These are phyloP conservation scores for Claviceps sorghi DNA, from an alignment of 2,329 filamentous ascomycete genomes.

Conservation along the genomic window DNA sequence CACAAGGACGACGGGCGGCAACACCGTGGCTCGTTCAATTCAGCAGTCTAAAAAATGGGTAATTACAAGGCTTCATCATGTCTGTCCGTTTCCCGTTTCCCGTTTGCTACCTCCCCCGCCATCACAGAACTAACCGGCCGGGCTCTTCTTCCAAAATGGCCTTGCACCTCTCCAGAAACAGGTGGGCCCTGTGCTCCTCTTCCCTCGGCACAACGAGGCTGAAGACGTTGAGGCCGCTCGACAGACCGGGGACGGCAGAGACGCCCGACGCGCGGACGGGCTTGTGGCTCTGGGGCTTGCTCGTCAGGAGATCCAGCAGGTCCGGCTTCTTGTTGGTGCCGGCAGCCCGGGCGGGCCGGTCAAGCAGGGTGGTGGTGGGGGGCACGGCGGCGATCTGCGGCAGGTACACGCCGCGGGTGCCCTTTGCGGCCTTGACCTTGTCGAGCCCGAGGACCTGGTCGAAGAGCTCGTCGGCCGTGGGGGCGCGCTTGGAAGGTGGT, in stretches of 20 bases:
- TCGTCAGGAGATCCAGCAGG: constrained; percentile 64
- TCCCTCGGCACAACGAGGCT: constrained; percentile 63
- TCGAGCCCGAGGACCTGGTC: constrained; percentile 69
- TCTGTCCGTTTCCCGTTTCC: too few species aligned
- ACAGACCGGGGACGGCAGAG: constrained; percentile 29
- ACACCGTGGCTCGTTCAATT: too few species aligned
- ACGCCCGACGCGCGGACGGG: constrained; percentile 11
- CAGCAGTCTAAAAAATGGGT: too few species aligned
- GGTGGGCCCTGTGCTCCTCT: constrained; percentile 67
- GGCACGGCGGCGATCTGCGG: constrained; percentile 53
- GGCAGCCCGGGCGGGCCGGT: constrained; percentile 15
- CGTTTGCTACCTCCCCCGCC: too few species aligned
- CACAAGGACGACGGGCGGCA: too few species aligned
- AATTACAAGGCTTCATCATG: not conserved
- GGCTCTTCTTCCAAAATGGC: constrained; percentile 67
- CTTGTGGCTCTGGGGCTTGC: constrained; percentile 9
- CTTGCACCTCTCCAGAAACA: constrained; percentile 81
- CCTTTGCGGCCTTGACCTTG: constrained; percentile 29
- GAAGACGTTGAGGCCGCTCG: constrained; percentile 58
- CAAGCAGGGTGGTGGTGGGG: constrained; percentile 26
- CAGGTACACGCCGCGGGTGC: constrained; percentile 48
- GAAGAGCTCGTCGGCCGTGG: constrained; percentile 71
- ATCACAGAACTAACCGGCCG: constrained; percentile 52
- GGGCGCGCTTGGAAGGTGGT: constrained; percentile 47
- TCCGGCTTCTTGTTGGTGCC: constrained; percentile 33